phyloP scores from a whole-genome alignment of 2,329 filamentous ascomycete genomes.

The Colletotrichum euphorbiae region DNA sequence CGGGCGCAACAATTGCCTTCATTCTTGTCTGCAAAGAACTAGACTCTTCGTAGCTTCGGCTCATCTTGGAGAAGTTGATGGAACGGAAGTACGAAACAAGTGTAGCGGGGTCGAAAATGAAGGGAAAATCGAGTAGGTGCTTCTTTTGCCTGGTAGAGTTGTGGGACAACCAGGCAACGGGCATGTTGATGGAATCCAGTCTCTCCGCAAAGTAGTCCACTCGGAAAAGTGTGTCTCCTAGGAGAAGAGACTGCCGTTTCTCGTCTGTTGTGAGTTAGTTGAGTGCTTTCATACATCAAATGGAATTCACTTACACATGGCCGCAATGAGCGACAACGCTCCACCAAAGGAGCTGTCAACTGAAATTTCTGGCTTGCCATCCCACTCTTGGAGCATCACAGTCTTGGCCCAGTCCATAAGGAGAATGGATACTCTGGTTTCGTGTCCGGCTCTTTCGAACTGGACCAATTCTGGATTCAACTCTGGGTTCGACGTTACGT shows the following conservation, averaged over 20 bases:
- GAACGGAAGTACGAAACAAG: slow-evolving; percentile 88
- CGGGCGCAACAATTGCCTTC: slow-evolving; percentile 65
- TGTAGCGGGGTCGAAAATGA: slow-evolving; percentile 78
- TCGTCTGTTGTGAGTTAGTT: slow-evolving; percentile 60
- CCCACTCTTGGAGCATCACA: slow-evolving; percentile 83
- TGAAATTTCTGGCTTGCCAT: slow-evolving; percentile 77
- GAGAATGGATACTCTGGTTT: slow-evolving; percentile 66
- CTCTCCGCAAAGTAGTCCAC: slow-evolving; percentile 81
- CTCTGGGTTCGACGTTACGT: slow-evolving; percentile 57
- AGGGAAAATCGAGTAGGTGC: slow-evolving; percentile 84
- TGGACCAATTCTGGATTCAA: slow-evolving; percentile 65
- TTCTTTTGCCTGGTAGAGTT: slow-evolving; percentile 70
- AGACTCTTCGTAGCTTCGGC: slow-evolving; percentile 78
- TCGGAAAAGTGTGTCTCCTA: slow-evolving; percentile 77
- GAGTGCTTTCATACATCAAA: background rate
- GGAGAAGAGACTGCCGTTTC: slow-evolving; percentile 70
- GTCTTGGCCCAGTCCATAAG: slow-evolving; percentile 79
- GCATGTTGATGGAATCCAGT: slow-evolving; percentile 80
- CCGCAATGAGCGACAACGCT: slow-evolving; percentile 78
- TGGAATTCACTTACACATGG: slow-evolving; percentile 71
- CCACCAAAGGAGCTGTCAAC: slow-evolving; percentile 80
- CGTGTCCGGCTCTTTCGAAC: slow-evolving; percentile 65
- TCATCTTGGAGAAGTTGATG: slow-evolving; percentile 90
- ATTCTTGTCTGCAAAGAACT: slow-evolving; percentile 68
- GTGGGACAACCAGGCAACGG: slow-evolving; percentile 76